Base-by-base conservation (phyloP, 2,329 filamentous ascomycete genomes). In the Diaporthe citri region DNA sequence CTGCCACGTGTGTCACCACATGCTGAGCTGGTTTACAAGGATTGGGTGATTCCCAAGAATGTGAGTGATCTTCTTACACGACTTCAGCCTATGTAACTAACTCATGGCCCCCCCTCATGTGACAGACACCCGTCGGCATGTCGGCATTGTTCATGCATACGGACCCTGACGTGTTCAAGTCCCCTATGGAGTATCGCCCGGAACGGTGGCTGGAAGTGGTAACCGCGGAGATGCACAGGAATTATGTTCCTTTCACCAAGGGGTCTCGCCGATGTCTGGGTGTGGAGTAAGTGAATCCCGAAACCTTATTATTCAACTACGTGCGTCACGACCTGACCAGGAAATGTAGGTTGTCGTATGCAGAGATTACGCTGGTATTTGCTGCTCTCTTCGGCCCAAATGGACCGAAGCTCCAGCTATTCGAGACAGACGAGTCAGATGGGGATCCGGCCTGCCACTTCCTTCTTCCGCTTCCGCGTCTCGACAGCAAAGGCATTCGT, bases 61-160 rank as follows among this genome's bases (percentile, higher is more conserved):
- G 66, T 70, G 48, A 56, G 66, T 56, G 25, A 15, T 64, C n/a
- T n/a, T n/a, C n/a, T n/a, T n/a, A n/a, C n/a, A n/a, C n/a, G n/a
- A n/a, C n/a, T n/a, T n/a, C n/a, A n/a, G n/a, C n/a, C n/a, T n/a
- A n/a, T n/a, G n/a, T n/a, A n/a, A n/a, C n/a, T n/a, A n/a, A n/a
- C n/a, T n/a, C n/a, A n/a, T n/a, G n/a, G n/a, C n/a, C n/a, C n/a
- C n/a, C 28, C 31, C 56, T 9, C 39, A 56, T 17, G 13, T 52
- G 15, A 15, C 48, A 70, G 66, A 70, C 66, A 70, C 66, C 66
- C 3, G 66, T 70, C 51, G 66, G 66, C n/a, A 70, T 70, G 66
- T 70, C 66, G 20, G 66, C 66, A n/a, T 39, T 46, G 3, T 46
- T 70, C 36, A 70, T 70, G 66, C 66, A 70, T 28, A 57, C 17